Conservation (phyloP, 192 early-diverging fungal genomes). For the Coemansia sp. region DNA sequence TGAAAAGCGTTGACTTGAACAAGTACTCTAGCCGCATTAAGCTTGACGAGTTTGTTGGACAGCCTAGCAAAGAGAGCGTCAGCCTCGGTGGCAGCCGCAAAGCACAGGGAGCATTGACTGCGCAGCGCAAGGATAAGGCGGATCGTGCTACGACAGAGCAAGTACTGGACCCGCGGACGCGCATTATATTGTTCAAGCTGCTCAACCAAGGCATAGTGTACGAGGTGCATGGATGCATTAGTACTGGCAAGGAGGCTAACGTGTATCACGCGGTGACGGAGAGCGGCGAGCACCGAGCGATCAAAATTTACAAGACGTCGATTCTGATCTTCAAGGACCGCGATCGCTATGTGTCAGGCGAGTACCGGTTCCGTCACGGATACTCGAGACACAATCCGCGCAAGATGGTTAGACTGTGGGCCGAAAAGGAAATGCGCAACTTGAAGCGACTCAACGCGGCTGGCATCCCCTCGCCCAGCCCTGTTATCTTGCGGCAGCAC, state of each 20-base stretch:
- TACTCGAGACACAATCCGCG: constrained; percentile 92
- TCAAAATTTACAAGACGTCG: constrained; percentile 99
- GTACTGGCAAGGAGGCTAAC: constrained; percentile 99
- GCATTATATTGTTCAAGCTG: constrained; percentile 96
- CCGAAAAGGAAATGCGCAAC: constrained; percentile 99
- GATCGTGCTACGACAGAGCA: constrained; percentile 97
- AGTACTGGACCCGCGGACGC: constrained; percentile 96
- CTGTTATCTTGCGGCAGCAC: constrained; percentile 85
- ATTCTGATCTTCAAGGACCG: constrained; percentile 97
- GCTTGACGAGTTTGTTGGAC: constrained; percentile 59
- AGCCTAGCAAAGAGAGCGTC: background rate
- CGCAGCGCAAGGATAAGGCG: constrained; percentile 79
- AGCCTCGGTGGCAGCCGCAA: constrained; percentile 50
- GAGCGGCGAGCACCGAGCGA: constrained; percentile 78
- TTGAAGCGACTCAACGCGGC: constrained; percentile 85
- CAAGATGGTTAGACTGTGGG: constrained; percentile 99
- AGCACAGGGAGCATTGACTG: constrained; percentile 29
- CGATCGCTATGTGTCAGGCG: constrained; percentile 95
- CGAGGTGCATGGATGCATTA: constrained; percentile 96
- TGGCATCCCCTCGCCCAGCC: constrained; percentile 89
- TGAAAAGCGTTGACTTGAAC: constrained; percentile 60
- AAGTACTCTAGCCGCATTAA: constrained; percentile 75
- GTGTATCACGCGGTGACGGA: constrained; percentile 96
- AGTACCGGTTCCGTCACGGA: constrained; percentile 93
- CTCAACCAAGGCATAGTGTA: constrained; percentile 87